A percentile compares a stretch with the other conserved stretches of the same genome.
Conservation (phyloP, 495 filamentous ascomycete species). For the Xylaria venustula region DNA sequence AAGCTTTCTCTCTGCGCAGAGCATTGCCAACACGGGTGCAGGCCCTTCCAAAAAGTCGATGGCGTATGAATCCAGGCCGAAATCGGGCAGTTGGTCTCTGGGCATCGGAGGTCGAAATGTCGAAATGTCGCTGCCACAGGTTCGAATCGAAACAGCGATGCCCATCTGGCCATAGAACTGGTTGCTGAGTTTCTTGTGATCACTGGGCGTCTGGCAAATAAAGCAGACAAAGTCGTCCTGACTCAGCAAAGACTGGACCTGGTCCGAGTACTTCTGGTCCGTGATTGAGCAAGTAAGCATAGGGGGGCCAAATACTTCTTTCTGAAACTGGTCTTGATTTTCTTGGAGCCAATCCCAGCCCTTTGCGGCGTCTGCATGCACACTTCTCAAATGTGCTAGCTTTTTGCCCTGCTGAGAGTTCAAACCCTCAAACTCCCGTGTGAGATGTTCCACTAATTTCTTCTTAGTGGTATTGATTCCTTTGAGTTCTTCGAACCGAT, state of each 20-base stretch:
- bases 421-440: constrained; percentile 56
- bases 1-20: constrained; percentile 67
- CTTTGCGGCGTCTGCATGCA: constrained; percentile 59
- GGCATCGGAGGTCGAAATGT: constrained; percentile 57
- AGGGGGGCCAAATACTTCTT: constrained; percentile 81
- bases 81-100: constrained; percentile 45
- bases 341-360: constrained; percentile 80
- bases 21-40: constrained; percentile 80
- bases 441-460: constrained; percentile 25
- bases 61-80: constrained; percentile 79
- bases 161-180: constrained; percentile 53
- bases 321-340: constrained; percentile 70
- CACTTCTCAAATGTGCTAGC: constrained; percentile 55
- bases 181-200: constrained; percentile 68
- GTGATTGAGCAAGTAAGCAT: constrained; percentile 79
- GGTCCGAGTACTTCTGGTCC: constrained; percentile 68
- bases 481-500: constrained; percentile 31
- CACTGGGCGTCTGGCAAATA: constrained; percentile 68
- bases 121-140: constrained; percentile 45
- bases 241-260: constrained; percentile 70
- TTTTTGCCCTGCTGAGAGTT: constrained; percentile 78
- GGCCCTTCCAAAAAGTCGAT: constrained; percentile 77
- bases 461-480: constrained; percentile 22
- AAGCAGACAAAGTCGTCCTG: constrained; percentile 66
- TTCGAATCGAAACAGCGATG: constrained; percentile 65